Evolutionary conservation across 2,329 filamentous ascomycete genomes (phyloP), one percentile per base, ranked within the genome.

Genomic region (Zasmidium cellare): DNA sequence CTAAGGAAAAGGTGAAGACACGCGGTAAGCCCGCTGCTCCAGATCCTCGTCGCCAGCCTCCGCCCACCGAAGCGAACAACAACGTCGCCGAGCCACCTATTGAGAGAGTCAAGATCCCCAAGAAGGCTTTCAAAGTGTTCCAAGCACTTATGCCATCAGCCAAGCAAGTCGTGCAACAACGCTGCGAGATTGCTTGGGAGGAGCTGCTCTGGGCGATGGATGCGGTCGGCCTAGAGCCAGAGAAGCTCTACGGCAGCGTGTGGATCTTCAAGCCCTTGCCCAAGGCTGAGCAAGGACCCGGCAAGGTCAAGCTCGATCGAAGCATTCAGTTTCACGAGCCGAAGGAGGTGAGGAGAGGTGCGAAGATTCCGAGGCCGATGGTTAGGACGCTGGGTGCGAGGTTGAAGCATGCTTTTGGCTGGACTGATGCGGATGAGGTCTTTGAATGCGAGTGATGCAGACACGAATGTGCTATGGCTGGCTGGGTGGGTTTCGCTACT

Each of bases 301-400:
- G 67, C 3, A 64, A 62, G 2, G 58, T 77, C 20, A 75, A 79
- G 53, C 73, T 78, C 0, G 72, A 78, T 41, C 69, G 79, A 3
- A 78, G 76, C 22, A 87, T 87, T 28, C 80, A 84, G 54, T 84
- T 87, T 59, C 83, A 87, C 60, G 83, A 86, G 65, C 84, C 84
- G 2, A 84, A 87, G 68, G 82, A 83, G 23, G 64, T 68, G 6
- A 35, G 67, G 19, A 55, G 55, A 0, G 67, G 66, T 1, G 71
- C 72, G 1, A 86, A 86, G 69, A 75, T 87, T 2, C 71, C 79
- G 0, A 82, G 80, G 58, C 61, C 63, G 1, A 69, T 67, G 44
- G 82, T 81, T 0, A 73, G 82, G 48, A 67, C 77, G 1, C 71
- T 77, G 61, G 84, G 82, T 0, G 71, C 82, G 47, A 71, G 83